Evolutionary conservation across 208 protist species (phyloP), one percentile per base, ranked within the genome.

Genomic region (Porcisia hertigi): DNA sequence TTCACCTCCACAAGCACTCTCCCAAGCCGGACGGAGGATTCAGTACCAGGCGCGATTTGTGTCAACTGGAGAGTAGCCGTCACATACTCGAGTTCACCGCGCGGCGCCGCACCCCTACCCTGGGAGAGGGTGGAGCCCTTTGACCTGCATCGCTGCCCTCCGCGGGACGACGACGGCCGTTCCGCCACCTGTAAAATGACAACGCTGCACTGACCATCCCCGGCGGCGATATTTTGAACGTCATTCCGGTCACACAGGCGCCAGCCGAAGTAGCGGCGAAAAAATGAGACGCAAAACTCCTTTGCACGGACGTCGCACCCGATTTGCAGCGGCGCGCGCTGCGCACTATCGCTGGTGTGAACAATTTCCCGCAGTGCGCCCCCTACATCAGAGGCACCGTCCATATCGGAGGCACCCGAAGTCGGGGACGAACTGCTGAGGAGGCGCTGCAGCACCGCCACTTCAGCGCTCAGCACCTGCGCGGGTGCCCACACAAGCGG

Each of bases 251-350:
- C 74, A n/a, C 69, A 79, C 73, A 84, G 54, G 5, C 69, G 83
- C 75, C 80, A 81, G 34, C 83, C 83, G 43, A 87, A 79, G 74
- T 87, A 87, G 67, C 83, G 79, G 9, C 69, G 83, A 43, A 87
- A 77, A 52, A 87, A 87, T 14, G 62, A 45, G 2, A 87, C 75
- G 58, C 76, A 87, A 53, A 87, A 87, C 41, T 78, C 76, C 53
- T 69, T 72, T 23, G 69, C 54, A 14, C 66, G 52, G 14, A 75
- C 76, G 25, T 59, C 62, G 1, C 41, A 11, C 30, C 66, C 82
- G 18, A 60, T 54, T 63, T 71, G 54, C 45, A 76, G 70, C 12
- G 23, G 12, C 59, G 14, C 54, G 8, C 45, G 66, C 6, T 18
- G 47, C 25, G 55, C 30, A 1, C 1, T 20, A 25, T 23, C 52